phyloP scores from a whole-genome alignment of 1,284 basidiomycete species.

The Ganoderma sinense region DNA sequence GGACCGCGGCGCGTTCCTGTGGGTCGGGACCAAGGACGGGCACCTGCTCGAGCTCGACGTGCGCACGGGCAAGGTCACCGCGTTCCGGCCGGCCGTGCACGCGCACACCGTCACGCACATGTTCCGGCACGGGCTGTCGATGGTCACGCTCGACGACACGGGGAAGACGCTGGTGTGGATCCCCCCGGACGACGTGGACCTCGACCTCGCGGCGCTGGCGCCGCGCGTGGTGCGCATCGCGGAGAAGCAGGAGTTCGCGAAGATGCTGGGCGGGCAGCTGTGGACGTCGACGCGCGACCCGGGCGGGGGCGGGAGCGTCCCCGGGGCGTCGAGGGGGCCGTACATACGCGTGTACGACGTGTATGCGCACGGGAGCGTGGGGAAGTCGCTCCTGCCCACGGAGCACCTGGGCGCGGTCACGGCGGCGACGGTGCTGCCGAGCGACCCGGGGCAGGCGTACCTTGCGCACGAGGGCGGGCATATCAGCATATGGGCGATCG shows the following conservation, averaged over 20 bases:
- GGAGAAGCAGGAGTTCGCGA: constrained; percentile 84
- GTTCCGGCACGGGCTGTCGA: constrained; percentile 69
- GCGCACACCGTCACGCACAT: constrained; percentile 74
- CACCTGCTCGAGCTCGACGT: constrained; percentile 86
- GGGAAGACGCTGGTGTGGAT: constrained; percentile 85
- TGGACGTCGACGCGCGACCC: constrained; percentile 80
- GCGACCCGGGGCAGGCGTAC: constrained; percentile 73
- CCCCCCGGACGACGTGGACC: constrained; percentile 48
- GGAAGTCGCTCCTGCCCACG: constrained; percentile 57
- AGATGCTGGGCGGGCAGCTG: constrained; percentile 74
- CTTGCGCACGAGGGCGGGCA: constrained; percentile 95
- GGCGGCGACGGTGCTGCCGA: constrained; percentile 80
- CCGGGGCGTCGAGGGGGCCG: constrained; percentile 62
- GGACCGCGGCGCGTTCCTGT: constrained; percentile 62
- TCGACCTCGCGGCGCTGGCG: constrained; percentile 50
- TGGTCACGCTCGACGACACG: constrained; percentile 84
- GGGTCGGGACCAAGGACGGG: constrained; percentile 92
- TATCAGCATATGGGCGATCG: constrained; percentile 80
- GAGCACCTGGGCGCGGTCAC: constrained; percentile 84
- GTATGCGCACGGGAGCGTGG: constrained; percentile 57
- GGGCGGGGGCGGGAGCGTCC: constrained; percentile 45
- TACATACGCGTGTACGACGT: constrained; percentile 84
- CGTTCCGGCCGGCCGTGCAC: constrained; percentile 69
- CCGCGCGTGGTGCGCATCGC: constrained; percentile 76
- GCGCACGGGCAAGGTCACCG: constrained; percentile 60